Percentiles rank a stretch among this genome's conserved stretches.
These are phyloP conservation scores for Mycena crocata DNA, from an alignment of 768 basidiomycete genomes.

Conservation along the genomic window DNA sequence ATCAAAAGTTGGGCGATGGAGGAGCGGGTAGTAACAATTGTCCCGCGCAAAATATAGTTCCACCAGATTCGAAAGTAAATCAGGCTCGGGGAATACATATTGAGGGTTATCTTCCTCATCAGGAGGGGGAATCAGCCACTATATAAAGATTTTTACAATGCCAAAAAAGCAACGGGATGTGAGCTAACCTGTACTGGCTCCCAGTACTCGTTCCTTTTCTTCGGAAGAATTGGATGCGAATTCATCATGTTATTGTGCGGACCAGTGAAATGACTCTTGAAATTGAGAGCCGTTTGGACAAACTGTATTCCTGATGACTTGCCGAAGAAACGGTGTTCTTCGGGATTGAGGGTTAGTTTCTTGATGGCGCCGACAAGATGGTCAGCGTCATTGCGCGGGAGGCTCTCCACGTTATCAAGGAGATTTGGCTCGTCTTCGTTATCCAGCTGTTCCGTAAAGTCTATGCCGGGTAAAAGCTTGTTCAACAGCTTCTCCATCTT, in stretches of 20 bases:
- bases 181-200: conserved; percentile 53
- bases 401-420: conserved; percentile 47
- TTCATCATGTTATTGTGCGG: conserved; percentile 9
- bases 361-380: conserved; percentile 41
- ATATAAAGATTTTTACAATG: neutral
- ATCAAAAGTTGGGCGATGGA: conserved; percentile 81
- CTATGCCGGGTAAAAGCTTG: conserved; percentile 69
- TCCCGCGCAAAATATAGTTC: conserved; percentile 57
- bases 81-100: conserved; percentile 63
- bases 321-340: conserved; percentile 60
- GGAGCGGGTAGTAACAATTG: conserved; percentile 69
- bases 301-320: conserved; percentile 63
- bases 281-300: conserved; percentile 66
- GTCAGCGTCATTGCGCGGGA: conserved; percentile 53
- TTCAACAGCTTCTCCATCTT: conserved; percentile 71
- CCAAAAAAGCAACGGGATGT: no score
- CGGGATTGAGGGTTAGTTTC: conserved; percentile 53
- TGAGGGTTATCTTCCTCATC: conserved; percentile 40
- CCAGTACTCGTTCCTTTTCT: conserved; percentile 64
- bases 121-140: conserved; percentile 27
- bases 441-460: conserved; percentile 71
- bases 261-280: conserved; percentile 50
- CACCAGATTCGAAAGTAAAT: conserved; percentile 67
- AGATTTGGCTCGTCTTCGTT: conserved; percentile 37
- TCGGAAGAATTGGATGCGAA: conserved; percentile 36